Base-by-base conservation (phyloP, 2,329 filamentous ascomycete genomes). In the Didymella exigua region DNA sequence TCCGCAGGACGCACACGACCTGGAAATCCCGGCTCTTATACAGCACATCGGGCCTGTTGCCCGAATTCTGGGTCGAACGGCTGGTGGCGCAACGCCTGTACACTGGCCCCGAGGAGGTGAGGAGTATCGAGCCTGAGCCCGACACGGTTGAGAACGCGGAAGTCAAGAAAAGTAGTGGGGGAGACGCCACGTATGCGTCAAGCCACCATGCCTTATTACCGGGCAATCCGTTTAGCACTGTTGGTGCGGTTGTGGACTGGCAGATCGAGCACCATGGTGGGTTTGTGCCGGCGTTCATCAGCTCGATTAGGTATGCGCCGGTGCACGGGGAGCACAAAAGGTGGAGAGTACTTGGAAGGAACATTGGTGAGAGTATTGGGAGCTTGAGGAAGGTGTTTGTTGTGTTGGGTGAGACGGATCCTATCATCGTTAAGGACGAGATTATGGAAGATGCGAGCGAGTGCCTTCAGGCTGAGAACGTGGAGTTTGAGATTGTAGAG, bases 251-350 rank as follows among this genome's bases (percentile, higher is more conserved):
- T 0, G 85, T 91, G 43, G 75, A 78, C 40, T 92, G 89, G 88
- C 90, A 93, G 73, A 76, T 91, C 18, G 76, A 80, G 30, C 68
- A 82, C 24, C 89, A 93, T 69, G 67, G 72, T 1, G 90, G 89
- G 0, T 93, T 91, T 66, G 78, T 91, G 5, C 78, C 79, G 2
- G 84, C 89, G 0, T 92, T 92, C 66, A 82, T 91, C 65, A 89
- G 85, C 53, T 86, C 84, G 26, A 87, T 93, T 62, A 81, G 86
- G 18, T 76, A 89, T 65, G 87, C 86, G 2, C 90, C 90, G 0
- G 85, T 93, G 19, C 84, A 87, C 58, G 81, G 82, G 11, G 83
- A 88, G 60, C 81, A 86, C 50, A 78, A 79, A 31, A 79, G 84
- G 36, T 93, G 89, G 89, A 69, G 70, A 21, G 74, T 78, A 1